Base-by-base conservation (phyloP, 139 green algal species). In the Coccomyxa sp. region DNA sequence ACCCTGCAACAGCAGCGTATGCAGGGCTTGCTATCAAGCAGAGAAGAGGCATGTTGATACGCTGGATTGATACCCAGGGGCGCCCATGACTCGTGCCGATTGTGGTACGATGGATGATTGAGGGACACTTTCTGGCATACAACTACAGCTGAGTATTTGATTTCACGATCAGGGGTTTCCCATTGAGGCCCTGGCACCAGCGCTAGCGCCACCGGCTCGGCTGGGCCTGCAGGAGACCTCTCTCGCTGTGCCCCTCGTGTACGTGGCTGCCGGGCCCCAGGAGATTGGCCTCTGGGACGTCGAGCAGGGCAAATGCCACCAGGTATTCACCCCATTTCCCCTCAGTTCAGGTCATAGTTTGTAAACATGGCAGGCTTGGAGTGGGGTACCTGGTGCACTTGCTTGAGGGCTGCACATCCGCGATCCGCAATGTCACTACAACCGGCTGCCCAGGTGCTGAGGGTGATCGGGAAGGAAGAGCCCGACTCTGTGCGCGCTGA, bases 201-300 rank as follows among this genome's bases (percentile, higher is more conserved):
- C 92, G 38, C 45, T 82, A 23, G 89, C 88, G 11, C 82, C 91
- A 21, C 83, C 83, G 3, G 63, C 84, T 17, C 81, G 88, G 14
- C 84, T 94, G 75, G 89, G 90, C 32, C 75, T 92, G 85, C 66
- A 60, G 45, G 66, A 60, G 21, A 31, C 25, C 38, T 74, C 81
- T 9, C 75, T 80, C 14, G 78, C 79, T 13, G 83, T 67, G 18
- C 94, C 94, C n/a, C 83, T 97, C 67, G 85, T 97, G 58, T 96
- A 94, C 75, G 86, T 94, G 71, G 91, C 92, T 1, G 89, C 93
- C 14, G 95, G 92, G 0, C 71, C 87, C 16, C 79, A 92, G 58
- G 95, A 98, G 86, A 89, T 97, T 27, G 92, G 91, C 60, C 85
- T 94, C 60, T 97, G 94, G 94, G 94, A 97, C 81, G 75, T 95